Evolutionary conservation across 179 eudicot species (phyloP).

Genomic region (Spinacia oleracea): DNA sequence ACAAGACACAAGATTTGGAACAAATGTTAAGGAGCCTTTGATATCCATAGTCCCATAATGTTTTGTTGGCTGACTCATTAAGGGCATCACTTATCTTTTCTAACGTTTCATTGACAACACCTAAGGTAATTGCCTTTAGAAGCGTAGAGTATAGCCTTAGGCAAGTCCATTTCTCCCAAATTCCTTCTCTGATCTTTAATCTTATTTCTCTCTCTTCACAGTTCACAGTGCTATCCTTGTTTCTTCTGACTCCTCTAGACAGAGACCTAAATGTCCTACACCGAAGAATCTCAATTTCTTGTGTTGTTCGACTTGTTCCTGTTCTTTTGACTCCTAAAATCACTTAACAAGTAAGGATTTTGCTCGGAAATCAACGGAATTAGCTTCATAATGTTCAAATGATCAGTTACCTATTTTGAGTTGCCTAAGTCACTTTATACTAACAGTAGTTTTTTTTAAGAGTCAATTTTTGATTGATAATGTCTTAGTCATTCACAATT

Average conservation of each 20-base stretch:
- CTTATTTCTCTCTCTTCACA: not conserved
- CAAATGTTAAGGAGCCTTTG: no score
- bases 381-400: not conserved
- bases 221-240: not conserved
- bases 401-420: not conserved
- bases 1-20: no score
- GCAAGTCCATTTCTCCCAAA: not conserved
- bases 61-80: no score
- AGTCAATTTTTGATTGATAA: not conserved
- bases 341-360: not conserved
- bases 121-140: not conserved
- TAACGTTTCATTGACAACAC: no score
- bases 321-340: not conserved
- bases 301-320: no score
- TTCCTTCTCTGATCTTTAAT: not conserved
- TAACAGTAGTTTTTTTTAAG: not conserved
- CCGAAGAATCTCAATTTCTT: not conserved
- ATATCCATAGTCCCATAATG: no score
- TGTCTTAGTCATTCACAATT: no score
- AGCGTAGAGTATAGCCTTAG: no score
- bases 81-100: no score
- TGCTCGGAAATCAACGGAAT: not conserved
- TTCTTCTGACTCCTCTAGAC: not conserved
- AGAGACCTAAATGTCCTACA: not conserved
- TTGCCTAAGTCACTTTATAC: not conserved